These are phyloP conservation scores for Tetrahymena malaccensis DNA, from an alignment of 73 alveolate genomes.

Conservation along the genomic window DNA sequence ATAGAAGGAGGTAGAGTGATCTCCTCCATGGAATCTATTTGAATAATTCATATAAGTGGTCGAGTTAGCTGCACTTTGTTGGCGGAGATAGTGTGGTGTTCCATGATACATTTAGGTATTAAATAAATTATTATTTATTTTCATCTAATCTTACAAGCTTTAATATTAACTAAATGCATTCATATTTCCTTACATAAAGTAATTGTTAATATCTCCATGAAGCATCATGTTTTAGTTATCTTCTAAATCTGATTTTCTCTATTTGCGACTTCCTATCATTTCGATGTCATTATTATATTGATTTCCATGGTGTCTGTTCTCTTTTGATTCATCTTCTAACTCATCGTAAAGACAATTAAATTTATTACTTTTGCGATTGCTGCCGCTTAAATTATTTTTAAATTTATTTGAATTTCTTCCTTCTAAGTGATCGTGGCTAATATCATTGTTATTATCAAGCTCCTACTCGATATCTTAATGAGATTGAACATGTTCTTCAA, in stretches of 20 bases:
- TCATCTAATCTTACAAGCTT: neutral
- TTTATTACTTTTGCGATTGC: neutral
- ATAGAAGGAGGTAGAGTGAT: neutral
- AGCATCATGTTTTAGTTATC: neutral
- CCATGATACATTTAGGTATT: neutral
- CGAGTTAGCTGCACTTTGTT: neutral
- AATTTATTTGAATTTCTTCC: neutral
- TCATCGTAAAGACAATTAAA: neutral
- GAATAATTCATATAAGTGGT: neutral
- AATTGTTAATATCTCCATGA: neutral
- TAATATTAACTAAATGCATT: neutral
- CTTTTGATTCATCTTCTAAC: neutral
- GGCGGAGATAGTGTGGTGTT: neutral
- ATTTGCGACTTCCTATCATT: neutral
- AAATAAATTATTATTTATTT: neutral
- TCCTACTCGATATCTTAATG: neutral
- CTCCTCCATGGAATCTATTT: neutral
- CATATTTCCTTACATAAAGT: neutral
- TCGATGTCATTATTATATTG: neutral
- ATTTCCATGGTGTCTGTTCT: neutral
- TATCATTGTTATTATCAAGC: neutral
- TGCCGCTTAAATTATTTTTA: neutral
- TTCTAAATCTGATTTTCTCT: neutral
- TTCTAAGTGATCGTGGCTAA: neutral
- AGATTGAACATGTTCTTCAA: neutral